Evolutionary conservation across 1,284 basidiomycete species (phyloP), one percentile per base, ranked within the genome.

Genomic region (Cystobasidiaceae sp.): DNA sequence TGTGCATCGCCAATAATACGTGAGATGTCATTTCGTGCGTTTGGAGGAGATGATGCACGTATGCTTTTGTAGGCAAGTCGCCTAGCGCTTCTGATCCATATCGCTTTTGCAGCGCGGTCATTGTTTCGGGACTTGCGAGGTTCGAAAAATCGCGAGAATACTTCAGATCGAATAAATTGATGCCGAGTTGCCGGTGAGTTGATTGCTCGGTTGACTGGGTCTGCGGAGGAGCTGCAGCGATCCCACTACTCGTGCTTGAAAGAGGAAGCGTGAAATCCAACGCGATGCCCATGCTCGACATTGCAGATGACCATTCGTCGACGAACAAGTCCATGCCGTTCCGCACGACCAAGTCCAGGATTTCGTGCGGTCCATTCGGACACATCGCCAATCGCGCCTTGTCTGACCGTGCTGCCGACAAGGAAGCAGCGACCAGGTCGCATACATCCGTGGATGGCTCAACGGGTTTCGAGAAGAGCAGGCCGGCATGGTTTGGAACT

Each of bases 21-120:
- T 90, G 86, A 0, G 87, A 85, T 0, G 85, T 84, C 89, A 91
- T 90, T 74, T 91, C 89, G 77, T 91, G 89, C 7, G 89, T 89
- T 58, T 87, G 85, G 44, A 90, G 78, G 11, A 91, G 82, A 71
- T 91, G 89, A 73, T 91, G 88, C 32, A 89, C 58, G 70, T 90
- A 90, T 2, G 86, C 85, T n/a, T 85, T 82, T 2, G 83, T 85
- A 71, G 82, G 78, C 2, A 44, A 23, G 39, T 63, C 58, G 28
- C 59, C 52, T 8, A 60, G 45, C 8, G 59, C 63, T 41, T 66
- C 59, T 4, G 59, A n/a, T 7, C 62, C 50, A 25, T 59, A 50
- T 2, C 32, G 48, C n/a, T 57, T 56, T 34, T 67, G 28, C 9
- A 69, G 34, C 32, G 30, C 19, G 74, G 76, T 69, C 79, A 77